phyloP scores from a whole-genome alignment of 805 yeast genomes.

The Scheffersomyces spartinae region DNA sequence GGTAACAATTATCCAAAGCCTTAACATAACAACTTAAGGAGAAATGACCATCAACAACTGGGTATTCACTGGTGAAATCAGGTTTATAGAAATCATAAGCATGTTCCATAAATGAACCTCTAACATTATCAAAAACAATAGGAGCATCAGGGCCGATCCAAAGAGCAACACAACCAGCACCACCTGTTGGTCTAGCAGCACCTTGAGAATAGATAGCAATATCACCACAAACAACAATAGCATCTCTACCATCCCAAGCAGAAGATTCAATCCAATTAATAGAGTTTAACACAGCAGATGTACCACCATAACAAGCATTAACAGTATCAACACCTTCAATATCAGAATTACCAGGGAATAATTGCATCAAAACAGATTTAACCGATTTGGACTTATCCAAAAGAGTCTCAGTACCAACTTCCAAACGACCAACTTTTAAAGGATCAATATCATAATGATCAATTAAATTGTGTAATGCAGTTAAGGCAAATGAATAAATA shows the following conservation, averaged over 20 bases:
- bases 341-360: slow-evolving; percentile 79
- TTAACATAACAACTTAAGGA: slow-evolving; percentile 88
- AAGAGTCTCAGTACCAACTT: slow-evolving; percentile 96
- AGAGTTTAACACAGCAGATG: slow-evolving; percentile 87
- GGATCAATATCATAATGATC: slow-evolving; percentile 77
- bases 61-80: slow-evolving; percentile 91
- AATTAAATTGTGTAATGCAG: slow-evolving; percentile 71
- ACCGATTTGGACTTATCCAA: slow-evolving; percentile 95
- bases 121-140: slow-evolving; percentile 75
- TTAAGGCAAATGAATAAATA: slow-evolving; percentile 85
- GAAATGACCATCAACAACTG: slow-evolving; percentile 94
- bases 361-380: slow-evolving; percentile 90
- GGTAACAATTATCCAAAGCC: slow-evolving; percentile 84
- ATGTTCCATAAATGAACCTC: slow-evolving; percentile 93
- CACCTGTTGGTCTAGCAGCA: slow-evolving; percentile 99
- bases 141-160: slow-evolving; percentile 98
- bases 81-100: slow-evolving; percentile 99
- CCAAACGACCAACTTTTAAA: slow-evolving; percentile 78
- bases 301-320: slow-evolving; percentile 98
- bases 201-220: slow-evolving; percentile 96
- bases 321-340: slow-evolving; percentile 93
- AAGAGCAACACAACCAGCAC: slow-evolving; percentile 94
- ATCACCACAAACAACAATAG: slow-evolving; percentile 94
- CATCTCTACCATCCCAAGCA: slow-evolving; percentile 97
- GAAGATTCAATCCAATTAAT: slow-evolving; percentile 93